These are phyloP conservation scores for Chrysanthemum seticuspe DNA, from an alignment of 129 eudicot genomes.

Conservation along the genomic window DNA sequence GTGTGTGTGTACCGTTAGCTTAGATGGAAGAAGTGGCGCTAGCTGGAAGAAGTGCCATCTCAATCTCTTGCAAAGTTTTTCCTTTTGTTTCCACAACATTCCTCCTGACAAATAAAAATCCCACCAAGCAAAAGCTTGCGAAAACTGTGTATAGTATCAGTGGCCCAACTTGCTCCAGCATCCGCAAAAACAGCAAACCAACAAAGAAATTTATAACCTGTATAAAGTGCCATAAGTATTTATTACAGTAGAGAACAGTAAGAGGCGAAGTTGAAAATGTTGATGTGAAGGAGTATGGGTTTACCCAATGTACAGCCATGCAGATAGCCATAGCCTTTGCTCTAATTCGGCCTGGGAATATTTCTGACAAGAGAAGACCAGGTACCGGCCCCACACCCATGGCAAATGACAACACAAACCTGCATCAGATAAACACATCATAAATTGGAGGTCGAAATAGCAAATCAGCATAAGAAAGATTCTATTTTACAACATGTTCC, in stretches of 20 bases:
- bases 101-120: conserved; percentile 53
- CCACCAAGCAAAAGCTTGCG: conserved; percentile 63
- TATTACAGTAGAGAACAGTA: neutral
- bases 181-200: conserved; percentile 64
- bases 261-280: neutral
- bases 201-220: conserved; percentile 86
- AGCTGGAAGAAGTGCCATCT: conserved; percentile 64
- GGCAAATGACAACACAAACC: conserved; percentile 74
- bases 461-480: too few relatives aligned
- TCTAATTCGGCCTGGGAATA: conserved; percentile 70
- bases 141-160: conserved; percentile 58
- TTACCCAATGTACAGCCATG: conserved; percentile 98
- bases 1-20: conserved; percentile 27
- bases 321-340: conserved; percentile 91
- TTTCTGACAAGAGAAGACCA: conserved; percentile 76
- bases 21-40: conserved; percentile 14
- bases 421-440: conserved; percentile 25
- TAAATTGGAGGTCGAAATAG: too few relatives aligned
- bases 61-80: conserved; percentile 80
- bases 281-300: neutral
- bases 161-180: conserved; percentile 82
- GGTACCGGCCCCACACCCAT: conserved; percentile 93
- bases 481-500: conserved; percentile 5
- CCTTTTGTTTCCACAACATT: conserved; percentile 84
- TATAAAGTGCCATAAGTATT: conserved; percentile 1